A percentile compares a stretch with the other conserved stretches of the same genome.
phyloP scores from a whole-genome alignment of 768 basidiomycete genomes.

The Termitomyces sp. region DNA sequence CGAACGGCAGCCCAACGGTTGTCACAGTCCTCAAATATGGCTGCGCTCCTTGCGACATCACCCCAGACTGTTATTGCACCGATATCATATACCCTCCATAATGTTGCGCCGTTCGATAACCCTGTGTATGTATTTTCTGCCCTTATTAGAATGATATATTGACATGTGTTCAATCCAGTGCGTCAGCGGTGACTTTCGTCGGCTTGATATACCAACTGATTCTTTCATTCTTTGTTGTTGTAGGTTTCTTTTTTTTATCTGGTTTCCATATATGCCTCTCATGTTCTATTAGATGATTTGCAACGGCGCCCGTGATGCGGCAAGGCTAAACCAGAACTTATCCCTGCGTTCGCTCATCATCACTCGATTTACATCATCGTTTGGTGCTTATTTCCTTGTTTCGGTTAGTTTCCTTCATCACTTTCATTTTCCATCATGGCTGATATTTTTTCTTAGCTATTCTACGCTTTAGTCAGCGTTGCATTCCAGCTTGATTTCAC shows the following conservation, averaged over 20 bases:
- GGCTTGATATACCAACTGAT: slow-evolving; percentile 53
- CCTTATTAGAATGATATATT: background rate
- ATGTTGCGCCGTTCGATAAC: slow-evolving; percentile 54
- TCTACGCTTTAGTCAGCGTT: slow-evolving; percentile 55
- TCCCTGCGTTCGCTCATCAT: slow-evolving; percentile 27
- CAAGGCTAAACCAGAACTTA: slow-evolving; percentile 26
- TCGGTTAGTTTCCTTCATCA: slow-evolving; percentile 23
- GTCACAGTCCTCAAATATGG: slow-evolving; percentile 21
- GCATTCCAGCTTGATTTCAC: slow-evolving; percentile 59
- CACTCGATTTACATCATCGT: slow-evolving; percentile 25
- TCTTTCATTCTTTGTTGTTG: slow-evolving; percentile 41
- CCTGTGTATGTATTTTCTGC: slow-evolving; percentile 42
- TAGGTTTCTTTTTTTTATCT: slow-evolving; percentile 18
- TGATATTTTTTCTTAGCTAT: slow-evolving; percentile 31
- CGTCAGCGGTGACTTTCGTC: slow-evolving; percentile 39
- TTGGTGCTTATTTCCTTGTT: slow-evolving; percentile 33
- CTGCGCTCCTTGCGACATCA: slow-evolving; percentile 37
- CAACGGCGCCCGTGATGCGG: slow-evolving; percentile 24
- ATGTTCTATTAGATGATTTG: slow-evolving; percentile 24
- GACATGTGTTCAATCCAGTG: slow-evolving; percentile 26
- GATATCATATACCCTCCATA: slow-evolving; percentile 42
- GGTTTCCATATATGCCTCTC: background rate
- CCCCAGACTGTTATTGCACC: slow-evolving; percentile 50
- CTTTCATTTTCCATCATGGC: background rate
- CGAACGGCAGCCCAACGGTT: slow-evolving; percentile 26